Conservation (phyloP, 1,139 yeast species). For the Keqinozyma sinolaborantium region DNA sequence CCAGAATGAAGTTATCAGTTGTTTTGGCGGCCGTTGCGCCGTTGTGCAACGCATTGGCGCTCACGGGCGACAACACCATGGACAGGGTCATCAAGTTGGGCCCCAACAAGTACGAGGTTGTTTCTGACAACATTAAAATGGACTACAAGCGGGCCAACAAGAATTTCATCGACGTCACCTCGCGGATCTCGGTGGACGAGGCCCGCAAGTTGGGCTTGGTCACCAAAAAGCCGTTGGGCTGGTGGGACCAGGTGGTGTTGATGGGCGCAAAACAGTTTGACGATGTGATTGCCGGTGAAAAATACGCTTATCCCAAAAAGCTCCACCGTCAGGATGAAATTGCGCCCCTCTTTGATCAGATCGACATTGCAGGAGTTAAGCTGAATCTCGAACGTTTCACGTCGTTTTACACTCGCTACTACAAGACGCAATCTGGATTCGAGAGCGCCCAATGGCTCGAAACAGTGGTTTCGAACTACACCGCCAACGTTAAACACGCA, state of each 20-base stretch:
- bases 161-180: slow-evolving; percentile 71
- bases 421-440: slow-evolving; percentile 66
- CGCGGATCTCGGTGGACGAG: slow-evolving; percentile 23
- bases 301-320: slow-evolving; percentile 54
- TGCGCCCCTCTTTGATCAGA: slow-evolving; percentile 29
- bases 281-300: slow-evolving; percentile 14
- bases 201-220: slow-evolving; percentile 30
- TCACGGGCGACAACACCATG: too few species aligned
- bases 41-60: too few species aligned
- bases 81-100: slow-evolving; percentile 36
- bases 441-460: slow-evolving; percentile 74
- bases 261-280: slow-evolving; percentile 31
- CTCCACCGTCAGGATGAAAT: slow-evolving; percentile 40
- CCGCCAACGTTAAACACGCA: slow-evolving; percentile 13
- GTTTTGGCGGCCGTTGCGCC: too few species aligned
- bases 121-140: slow-evolving; percentile 56
- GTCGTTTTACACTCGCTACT: slow-evolving; percentile 77
- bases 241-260: slow-evolving; percentile 13
- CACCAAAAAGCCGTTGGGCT: slow-evolving; percentile 9
- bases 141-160: slow-evolving; percentile 50
- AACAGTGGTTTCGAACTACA: slow-evolving; percentile 30
- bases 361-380: slow-evolving; percentile 47
- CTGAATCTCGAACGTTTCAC: slow-evolving; percentile 59
- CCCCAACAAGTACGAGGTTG: slow-evolving; percentile 35
- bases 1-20: too few species aligned